Percentiles rank a stretch among this genome's conserved stretches.
phyloP scores from a whole-genome alignment of 306 rosid species.

The Abrus precatorius region DNA sequence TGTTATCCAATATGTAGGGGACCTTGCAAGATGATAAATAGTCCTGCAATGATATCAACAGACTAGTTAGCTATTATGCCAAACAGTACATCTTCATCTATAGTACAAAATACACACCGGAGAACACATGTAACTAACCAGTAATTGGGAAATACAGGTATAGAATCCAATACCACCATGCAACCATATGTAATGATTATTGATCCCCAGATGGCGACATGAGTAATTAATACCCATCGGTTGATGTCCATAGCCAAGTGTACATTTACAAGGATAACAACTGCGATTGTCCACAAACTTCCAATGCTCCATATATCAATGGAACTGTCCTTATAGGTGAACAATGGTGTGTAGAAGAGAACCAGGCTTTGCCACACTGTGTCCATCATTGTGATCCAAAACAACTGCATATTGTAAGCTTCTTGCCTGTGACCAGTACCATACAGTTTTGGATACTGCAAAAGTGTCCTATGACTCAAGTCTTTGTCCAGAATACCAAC shows the following conservation, averaged over 20 bases:
- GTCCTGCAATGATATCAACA: slow-evolving; percentile 68
- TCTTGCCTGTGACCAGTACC: slow-evolving; percentile 90
- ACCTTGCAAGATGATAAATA: slow-evolving; percentile 71
- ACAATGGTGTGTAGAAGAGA: slow-evolving; percentile 80
- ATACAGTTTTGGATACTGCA: slow-evolving; percentile 84
- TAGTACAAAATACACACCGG: slow-evolving; percentile 33
- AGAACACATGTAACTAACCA: slow-evolving; percentile 70
- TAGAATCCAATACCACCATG: slow-evolving; percentile 86
- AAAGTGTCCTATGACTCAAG: slow-evolving; percentile 78
- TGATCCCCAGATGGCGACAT: slow-evolving; percentile 94
- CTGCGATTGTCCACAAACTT: slow-evolving; percentile 95
- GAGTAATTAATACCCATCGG: slow-evolving; percentile 87
- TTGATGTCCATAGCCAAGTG: slow-evolving; percentile 95
- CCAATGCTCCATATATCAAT: slow-evolving; percentile 98
- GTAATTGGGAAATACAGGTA: slow-evolving; percentile 86
- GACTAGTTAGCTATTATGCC: slow-evolving; percentile 46
- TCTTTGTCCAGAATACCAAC: slow-evolving; percentile 96
- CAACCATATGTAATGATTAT: slow-evolving; percentile 86
- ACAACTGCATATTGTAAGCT: slow-evolving; percentile 84
- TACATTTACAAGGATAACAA: slow-evolving; percentile 88
- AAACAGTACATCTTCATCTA: slow-evolving; percentile 18
- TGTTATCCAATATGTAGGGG: slow-evolving; percentile 84
- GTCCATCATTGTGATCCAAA: slow-evolving; percentile 95
- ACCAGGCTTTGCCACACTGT: slow-evolving; percentile 99
- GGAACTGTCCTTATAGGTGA: slow-evolving; percentile 82